phyloP scores from a whole-genome alignment of 495 filamentous ascomycete species.

The Aspergillus kassunensis region DNA sequence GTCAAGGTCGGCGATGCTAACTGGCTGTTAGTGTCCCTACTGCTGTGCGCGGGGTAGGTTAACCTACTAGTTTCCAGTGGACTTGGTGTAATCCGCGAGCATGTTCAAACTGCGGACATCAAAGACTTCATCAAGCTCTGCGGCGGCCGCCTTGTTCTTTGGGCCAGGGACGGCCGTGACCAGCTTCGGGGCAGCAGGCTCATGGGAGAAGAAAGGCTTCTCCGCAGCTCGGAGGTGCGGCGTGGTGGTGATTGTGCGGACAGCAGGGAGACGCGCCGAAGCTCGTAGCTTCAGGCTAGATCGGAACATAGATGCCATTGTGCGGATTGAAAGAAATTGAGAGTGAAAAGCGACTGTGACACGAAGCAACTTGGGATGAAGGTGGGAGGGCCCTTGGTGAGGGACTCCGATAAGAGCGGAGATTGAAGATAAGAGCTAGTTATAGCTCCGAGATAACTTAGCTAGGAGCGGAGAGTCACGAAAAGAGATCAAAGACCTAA shows the following conservation, averaged over 20 bases:
- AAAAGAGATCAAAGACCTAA: neutral
- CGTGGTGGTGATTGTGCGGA: constrained; percentile 40
- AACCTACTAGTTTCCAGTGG: constrained; percentile 57
- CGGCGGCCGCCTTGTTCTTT: constrained; percentile 63
- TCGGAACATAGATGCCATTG: constrained; percentile 46
- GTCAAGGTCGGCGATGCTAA: constrained; percentile 82
- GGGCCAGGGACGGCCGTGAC: constrained; percentile 83
- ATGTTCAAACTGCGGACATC: constrained; percentile 93
- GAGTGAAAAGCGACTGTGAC: neutral
- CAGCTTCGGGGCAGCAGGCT: constrained; percentile 71
- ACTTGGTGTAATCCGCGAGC: constrained; percentile 74
- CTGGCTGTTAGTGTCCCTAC: constrained; percentile 22
- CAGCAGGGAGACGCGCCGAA: constrained; percentile 33
- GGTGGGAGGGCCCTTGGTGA: neutral
- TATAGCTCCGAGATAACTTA: neutral
- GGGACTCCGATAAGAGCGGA: constrained; percentile 7
- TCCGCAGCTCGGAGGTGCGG: constrained; percentile 39
- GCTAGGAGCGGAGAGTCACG: too few species aligned
- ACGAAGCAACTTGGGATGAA: neutral
- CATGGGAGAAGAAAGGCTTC: constrained; percentile 61
- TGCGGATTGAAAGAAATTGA: constrained; percentile 4
- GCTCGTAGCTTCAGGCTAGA: constrained; percentile 39
- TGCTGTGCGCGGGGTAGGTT: neutral
- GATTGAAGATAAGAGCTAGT: constrained; percentile 1
- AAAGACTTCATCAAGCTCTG: constrained; percentile 78